A percentile compares a stretch with the other conserved stretches of the same genome.
phyloP scores from a whole-genome alignment of 1,284 basidiomycete genomes.

The Pseudozyma sp. region DNA sequence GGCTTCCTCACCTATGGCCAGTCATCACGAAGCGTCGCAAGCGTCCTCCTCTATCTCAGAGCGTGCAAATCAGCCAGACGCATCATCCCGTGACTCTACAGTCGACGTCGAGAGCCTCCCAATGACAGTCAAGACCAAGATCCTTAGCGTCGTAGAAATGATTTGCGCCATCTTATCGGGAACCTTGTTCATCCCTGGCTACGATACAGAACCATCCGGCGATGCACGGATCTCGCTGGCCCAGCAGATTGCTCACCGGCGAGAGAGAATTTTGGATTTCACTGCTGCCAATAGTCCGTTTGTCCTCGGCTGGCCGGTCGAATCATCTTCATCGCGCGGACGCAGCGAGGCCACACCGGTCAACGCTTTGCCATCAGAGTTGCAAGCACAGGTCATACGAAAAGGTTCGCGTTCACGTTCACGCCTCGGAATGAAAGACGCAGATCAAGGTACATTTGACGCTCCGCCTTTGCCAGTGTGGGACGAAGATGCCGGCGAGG shows the following conservation, averaged over 20 bases:
- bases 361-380: slow-evolving; percentile 2
- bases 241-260: slow-evolving; percentile 42
- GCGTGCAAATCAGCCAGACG: not conserved
- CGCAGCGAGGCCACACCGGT: slow-evolving; percentile 10
- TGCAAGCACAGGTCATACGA: slow-evolving; percentile 49
- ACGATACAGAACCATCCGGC: not conserved
- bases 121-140: slow-evolving; percentile 41
- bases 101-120: slow-evolving; percentile 38
- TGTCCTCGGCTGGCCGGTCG: slow-evolving; percentile 1
- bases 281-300: slow-evolving; percentile 33
- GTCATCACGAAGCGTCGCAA: not conserved
- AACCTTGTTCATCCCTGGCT: slow-evolving; percentile 52
- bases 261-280: slow-evolving; percentile 38
- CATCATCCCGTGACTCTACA: not conserved
- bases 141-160: slow-evolving; percentile 58
- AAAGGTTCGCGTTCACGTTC: slow-evolving; percentile 44
- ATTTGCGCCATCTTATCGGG: slow-evolving; percentile 54
- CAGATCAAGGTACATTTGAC: slow-evolving; percentile 15
- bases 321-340: slow-evolving; percentile 13
- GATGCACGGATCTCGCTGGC: slow-evolving; percentile 7
- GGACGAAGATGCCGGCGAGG: slow-evolving; percentile 35
- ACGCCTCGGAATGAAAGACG: slow-evolving; percentile 24
- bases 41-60: not conserved
- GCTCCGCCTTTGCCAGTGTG: slow-evolving; percentile 30
- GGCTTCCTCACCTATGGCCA: not conserved